Percentiles rank a stretch among this genome's conserved stretches.
phyloP scores from a whole-genome alignment of 495 filamentous ascomycete genomes.

The Aspergillus incahuasiensis region DNA sequence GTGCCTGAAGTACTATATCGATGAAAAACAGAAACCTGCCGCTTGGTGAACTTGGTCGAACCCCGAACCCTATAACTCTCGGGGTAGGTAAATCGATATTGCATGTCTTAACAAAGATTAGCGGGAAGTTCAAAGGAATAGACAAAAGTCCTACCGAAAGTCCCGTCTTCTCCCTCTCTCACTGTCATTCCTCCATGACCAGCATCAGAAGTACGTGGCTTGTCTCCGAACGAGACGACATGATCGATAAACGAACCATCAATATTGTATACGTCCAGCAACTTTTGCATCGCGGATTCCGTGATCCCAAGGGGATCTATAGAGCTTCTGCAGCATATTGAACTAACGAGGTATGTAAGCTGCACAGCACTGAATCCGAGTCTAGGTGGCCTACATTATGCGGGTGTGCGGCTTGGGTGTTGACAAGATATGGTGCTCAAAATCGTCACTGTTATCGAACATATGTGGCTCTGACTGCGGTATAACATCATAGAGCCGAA shows the following conservation, averaged over 20 bases:
- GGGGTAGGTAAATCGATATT: conserved; percentile 13
- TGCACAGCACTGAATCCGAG: not conserved
- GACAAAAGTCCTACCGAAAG: conserved; percentile 30
- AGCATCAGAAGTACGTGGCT: conserved; percentile 17
- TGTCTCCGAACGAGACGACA: conserved; percentile 17
- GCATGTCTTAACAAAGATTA: conserved; percentile 7
- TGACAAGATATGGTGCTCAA: conserved; percentile 7
- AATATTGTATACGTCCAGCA: conserved; percentile 12
- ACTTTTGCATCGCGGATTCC: not conserved
- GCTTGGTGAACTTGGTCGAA: conserved; percentile 9
- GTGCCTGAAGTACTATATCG: conserved; percentile 9
- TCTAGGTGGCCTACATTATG: conserved; percentile 5
- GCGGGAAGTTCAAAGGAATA: conserved; percentile 35
- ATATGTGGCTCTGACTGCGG: not conserved
- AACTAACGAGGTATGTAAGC: not conserved
- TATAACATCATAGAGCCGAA: conserved; percentile 6
- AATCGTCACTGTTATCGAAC: conserved; percentile 11
- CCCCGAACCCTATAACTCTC: conserved; percentile 5
- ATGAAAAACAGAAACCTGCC: conserved; percentile 19
- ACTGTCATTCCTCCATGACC: conserved; percentile 15
- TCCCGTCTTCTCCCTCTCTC: conserved; percentile 9
- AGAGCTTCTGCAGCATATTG: not conserved
- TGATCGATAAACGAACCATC: conserved; percentile 10
- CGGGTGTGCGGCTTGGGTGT: conserved; percentile 9
- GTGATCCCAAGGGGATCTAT: not conserved